These are phyloP conservation scores for Backusella liffmaniae DNA, from an alignment of 192 early-diverging fungal genomes.

Conservation along the genomic window DNA sequence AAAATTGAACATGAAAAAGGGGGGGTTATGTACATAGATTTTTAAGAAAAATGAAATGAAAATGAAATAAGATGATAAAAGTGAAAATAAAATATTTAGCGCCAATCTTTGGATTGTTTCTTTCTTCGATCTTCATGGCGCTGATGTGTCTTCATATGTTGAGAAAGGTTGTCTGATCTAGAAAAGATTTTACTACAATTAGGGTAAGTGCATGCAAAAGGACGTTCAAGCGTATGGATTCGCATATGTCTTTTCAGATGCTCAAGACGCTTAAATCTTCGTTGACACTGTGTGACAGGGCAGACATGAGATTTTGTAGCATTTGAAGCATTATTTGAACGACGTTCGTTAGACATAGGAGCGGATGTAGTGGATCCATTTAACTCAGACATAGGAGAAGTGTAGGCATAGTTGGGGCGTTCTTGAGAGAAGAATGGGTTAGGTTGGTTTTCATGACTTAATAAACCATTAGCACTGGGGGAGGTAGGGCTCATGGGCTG, in stretches of 20 bases:
- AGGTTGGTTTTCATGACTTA: neutral
- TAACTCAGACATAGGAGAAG: neutral
- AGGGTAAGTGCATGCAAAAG: constrained; percentile 53
- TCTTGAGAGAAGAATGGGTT: neutral
- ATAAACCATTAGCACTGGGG: neutral
- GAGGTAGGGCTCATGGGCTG: neutral
- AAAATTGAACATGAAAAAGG: neutral
- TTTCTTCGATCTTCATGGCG: constrained; percentile 9
- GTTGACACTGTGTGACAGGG: constrained; percentile 37
- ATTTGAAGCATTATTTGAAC: neutral
- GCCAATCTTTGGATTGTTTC: neutral
- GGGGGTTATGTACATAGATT: neutral
- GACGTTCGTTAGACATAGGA: neutral
- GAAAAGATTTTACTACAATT: constrained; percentile 62
- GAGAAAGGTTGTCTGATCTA: constrained; percentile 60
- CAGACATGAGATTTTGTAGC: constrained; percentile 34
- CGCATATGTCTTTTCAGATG: constrained; percentile 78
- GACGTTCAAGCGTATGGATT: constrained; percentile 62
- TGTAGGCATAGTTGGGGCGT: neutral
- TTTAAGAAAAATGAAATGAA: neutral
- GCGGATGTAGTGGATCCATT: neutral
- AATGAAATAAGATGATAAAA: neutral
- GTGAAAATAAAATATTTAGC: neutral
- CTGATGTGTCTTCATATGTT: constrained; percentile 54
- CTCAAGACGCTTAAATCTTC: constrained; percentile 74